Base-by-base conservation (phyloP, 2,329 filamentous ascomycete genomes). In the Aspergillus carbonarius region DNA sequence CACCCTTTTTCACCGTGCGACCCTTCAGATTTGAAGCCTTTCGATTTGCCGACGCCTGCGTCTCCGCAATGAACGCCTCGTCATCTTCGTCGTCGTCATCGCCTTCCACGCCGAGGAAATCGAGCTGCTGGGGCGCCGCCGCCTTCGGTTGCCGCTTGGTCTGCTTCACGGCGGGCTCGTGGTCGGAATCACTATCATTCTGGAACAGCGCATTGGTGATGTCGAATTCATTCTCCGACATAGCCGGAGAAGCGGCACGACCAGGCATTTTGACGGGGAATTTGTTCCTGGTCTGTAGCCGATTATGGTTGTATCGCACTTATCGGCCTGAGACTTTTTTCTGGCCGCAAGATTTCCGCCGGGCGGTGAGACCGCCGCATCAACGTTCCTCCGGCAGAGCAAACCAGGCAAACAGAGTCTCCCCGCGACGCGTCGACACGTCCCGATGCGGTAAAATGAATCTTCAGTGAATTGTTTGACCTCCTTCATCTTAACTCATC, bases 221-320 rank as follows among this genome's bases (percentile, higher is more conserved):
- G 70, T 99, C 95, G 70, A 96, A 87, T 72, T 96, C 95, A 65
- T 88, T 90, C 77, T 98, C 93, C 51, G 93, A 98, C 59, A 84
- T 82, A 50, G 92, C 86, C 60, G 93, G 95, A 44, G 95, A 98
- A 58, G 83, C 83, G 70, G 85, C 87, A 59, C 91, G 88, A 73
- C 82, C 82, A 77, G 84, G 83, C 91, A 96, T 96, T 35, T 50
- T 76, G 60, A 59, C 35, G 61, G 15, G 18, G 23, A 23, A 23
- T 23, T 49, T 27, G 12, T 53, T 30, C 17, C 25, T 27, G 32
- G 30, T 25, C 35, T 42, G 32, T 32, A 49, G 23, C 40, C 47
- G 51, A 30, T 34, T 12, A 25, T 39, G 25, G 23, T 39, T 2
- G 23, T 47, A 13, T 47, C 35, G 58, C 52, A 55, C 37, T 55